Percentiles rank a stretch among this genome's conserved stretches.
These are phyloP conservation scores for Phytopythium cucurbitacearum DNA, from an alignment of 352 stramenopile species.

Conservation along the genomic window DNA sequence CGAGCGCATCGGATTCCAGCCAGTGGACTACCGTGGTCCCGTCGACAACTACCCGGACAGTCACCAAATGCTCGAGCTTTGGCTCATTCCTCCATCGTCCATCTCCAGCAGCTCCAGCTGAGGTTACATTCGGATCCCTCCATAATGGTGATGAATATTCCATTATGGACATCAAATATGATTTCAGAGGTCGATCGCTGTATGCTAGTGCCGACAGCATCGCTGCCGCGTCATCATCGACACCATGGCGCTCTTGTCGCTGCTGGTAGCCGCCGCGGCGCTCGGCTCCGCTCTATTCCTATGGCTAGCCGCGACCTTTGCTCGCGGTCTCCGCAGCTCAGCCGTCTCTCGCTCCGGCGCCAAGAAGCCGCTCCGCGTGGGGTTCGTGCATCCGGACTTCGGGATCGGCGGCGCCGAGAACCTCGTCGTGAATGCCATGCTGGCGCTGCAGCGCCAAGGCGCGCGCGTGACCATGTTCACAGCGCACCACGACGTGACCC, in stretches of 20 bases:
- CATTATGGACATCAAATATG: neutral
- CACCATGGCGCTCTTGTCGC: neutral
- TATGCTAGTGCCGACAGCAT: too few species aligned
- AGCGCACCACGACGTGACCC: conserved; percentile 91
- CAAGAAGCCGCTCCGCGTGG: conserved; percentile 48
- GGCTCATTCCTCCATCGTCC: conserved; percentile 7
- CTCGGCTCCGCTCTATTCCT: neutral
- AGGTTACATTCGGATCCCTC: neutral
- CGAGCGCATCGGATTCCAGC: conserved; percentile 11
- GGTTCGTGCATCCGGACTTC: conserved; percentile 98
- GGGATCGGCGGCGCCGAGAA: conserved; percentile 97
- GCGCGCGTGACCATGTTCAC: conserved; percentile 93
- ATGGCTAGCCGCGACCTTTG: neutral
- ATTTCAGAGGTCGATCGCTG: too few species aligned
- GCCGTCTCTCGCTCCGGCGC: neutral
- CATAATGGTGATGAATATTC: neutral
- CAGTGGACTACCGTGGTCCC: conserved; percentile 25
- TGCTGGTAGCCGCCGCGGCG: neutral
- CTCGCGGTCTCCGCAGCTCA: conserved; percentile 5
- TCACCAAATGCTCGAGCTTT: conserved; percentile 40
- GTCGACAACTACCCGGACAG: conserved; percentile 21
- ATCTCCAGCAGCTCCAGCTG: neutral
- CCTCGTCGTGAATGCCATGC: conserved; percentile 89
- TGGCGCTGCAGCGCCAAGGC: conserved; percentile 82
- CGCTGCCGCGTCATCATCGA: neutral